phyloP scores from a whole-genome alignment of 257 asterid species.

The Solanum neorickii region DNA sequence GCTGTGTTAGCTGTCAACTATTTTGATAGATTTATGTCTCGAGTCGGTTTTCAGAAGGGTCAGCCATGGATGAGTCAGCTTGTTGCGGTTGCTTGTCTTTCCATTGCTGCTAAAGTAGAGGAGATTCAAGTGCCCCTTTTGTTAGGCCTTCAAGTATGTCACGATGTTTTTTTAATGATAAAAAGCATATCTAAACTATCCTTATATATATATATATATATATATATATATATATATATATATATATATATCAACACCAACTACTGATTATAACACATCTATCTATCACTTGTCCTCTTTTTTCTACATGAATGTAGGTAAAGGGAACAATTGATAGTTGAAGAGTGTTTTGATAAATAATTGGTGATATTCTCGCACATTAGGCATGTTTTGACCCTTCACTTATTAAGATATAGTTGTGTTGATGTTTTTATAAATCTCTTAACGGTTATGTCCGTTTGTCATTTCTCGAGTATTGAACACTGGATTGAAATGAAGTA shows the following conservation, averaged over 20 bases:
- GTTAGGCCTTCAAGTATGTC: constrained; percentile 65
- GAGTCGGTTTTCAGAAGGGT: constrained; percentile 51
- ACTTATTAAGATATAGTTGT: neutral
- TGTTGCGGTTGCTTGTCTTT: constrained; percentile 80
- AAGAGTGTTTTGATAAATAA: no score
- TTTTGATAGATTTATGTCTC: constrained; percentile 49
- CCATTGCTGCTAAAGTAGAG: constrained; percentile 84
- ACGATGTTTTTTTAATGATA: neutral
- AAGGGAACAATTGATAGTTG: no score
- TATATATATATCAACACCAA: no score
- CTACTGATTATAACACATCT: no score
- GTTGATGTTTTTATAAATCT: constrained; percentile 22
- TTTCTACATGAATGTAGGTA: no score
- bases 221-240: no score
- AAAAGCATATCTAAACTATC: no score
- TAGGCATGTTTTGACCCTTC: no score
- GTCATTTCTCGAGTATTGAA: neutral
- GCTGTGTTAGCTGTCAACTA: constrained; percentile 57
- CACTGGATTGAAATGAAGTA: neutral
- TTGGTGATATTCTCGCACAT: no score
- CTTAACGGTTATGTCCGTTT: neutral
- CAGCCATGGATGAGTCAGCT: constrained; percentile 87
- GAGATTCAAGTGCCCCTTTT: constrained; percentile 74
- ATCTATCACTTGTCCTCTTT: no score
- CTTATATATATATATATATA: no score